Evolutionary conservation across 2,329 filamentous ascomycete genomes (phyloP).

Genomic region (Ambrosiella beaveri): DNA sequence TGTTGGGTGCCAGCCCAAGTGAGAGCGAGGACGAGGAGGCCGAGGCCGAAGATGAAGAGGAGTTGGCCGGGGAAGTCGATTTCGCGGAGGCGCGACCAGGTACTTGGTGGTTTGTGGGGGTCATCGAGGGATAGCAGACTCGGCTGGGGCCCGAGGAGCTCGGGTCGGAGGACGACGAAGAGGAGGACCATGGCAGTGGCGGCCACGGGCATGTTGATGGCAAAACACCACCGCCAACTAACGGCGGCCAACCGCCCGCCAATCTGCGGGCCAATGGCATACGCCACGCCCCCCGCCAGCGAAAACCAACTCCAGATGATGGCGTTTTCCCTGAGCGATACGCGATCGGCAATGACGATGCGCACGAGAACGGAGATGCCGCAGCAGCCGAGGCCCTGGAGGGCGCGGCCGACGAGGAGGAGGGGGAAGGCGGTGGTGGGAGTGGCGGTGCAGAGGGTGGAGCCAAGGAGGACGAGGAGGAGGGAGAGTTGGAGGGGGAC

Average conservation of each 20-base stretch:
- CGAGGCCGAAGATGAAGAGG: constrained; percentile 37
- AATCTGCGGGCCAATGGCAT: constrained; percentile 42
- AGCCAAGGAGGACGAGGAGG: constrained; percentile 40
- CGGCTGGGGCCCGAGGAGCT: constrained; percentile 36
- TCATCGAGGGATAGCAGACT: constrained; percentile 22
- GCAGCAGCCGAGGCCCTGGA: constrained; percentile 45
- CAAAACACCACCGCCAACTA: constrained; percentile 52
- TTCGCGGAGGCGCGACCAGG: constrained; percentile 27
- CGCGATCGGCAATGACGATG: constrained; percentile 47
- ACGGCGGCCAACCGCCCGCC: constrained; percentile 35
- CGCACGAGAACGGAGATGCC: constrained; percentile 44
- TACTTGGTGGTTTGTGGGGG: constrained; percentile 16
- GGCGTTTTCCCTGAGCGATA: constrained; percentile 42
- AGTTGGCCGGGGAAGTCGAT: constrained; percentile 39
- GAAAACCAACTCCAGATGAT: constrained; percentile 46
- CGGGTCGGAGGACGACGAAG: constrained; percentile 38
- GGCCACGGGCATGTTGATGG: constrained; percentile 41
- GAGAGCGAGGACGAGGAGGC: constrained; percentile 35
- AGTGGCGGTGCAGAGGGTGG: constrained; percentile 41
- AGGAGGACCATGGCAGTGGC: constrained; percentile 33
- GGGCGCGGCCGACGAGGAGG: constrained; percentile 42
- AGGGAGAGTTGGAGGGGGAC: constrained; percentile 38
- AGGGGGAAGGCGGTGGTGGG: constrained; percentile 36
- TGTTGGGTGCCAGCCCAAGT: constrained; percentile 40
- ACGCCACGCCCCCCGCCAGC: constrained; percentile 40